These are phyloP conservation scores for Haplosporangium gracile DNA, from an alignment of 192 early-diverging fungal genomes.

Conservation along the genomic window DNA sequence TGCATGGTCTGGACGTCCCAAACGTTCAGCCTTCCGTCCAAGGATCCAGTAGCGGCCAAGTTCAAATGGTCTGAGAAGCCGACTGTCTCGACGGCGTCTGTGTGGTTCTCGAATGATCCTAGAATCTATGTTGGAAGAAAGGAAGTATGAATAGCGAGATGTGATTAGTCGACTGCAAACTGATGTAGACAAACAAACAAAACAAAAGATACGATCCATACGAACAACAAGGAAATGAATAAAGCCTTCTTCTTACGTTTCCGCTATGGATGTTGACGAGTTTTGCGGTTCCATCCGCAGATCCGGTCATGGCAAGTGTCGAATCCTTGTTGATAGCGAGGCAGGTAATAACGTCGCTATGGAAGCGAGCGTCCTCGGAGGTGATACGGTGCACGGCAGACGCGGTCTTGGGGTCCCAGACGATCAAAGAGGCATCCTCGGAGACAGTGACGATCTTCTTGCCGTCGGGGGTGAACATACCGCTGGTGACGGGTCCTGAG, in stretches of 20 bases:
- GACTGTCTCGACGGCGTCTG: constrained; percentile 90
- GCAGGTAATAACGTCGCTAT: constrained; percentile 81
- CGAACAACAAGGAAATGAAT: neutral
- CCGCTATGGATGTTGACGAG: constrained; percentile 84
- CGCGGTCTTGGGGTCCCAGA: constrained; percentile 97
- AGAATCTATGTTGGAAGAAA: constrained; percentile 67
- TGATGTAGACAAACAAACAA: neutral
- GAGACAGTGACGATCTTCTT: constrained; percentile 87
- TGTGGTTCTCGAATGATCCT: constrained; percentile 84
- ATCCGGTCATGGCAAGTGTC: constrained; percentile 85
- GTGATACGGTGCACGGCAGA: constrained; percentile 71
- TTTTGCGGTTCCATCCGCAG: constrained; percentile 80
- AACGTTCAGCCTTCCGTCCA: constrained; percentile 90
- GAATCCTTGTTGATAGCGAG: constrained; percentile 82
- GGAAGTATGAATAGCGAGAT: neutral
- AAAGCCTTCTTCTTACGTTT: constrained; percentile 60
- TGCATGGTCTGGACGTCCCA: constrained; percentile 93
- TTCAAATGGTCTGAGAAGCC: constrained; percentile 76
- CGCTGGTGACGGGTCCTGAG: constrained; percentile 84
- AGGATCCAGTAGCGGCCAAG: constrained; percentile 88
- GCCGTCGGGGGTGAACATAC: constrained; percentile 92
- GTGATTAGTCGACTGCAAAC: neutral
- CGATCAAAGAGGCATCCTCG: constrained; percentile 84
- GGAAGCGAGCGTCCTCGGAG: constrained; percentile 87
- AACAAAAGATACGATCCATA: neutral